A percentile compares a stretch with the other conserved stretches of the same genome.
Conservation (phyloP, 2,329 filamentous ascomycete genomes). For the Bipolaris zeicola region DNA sequence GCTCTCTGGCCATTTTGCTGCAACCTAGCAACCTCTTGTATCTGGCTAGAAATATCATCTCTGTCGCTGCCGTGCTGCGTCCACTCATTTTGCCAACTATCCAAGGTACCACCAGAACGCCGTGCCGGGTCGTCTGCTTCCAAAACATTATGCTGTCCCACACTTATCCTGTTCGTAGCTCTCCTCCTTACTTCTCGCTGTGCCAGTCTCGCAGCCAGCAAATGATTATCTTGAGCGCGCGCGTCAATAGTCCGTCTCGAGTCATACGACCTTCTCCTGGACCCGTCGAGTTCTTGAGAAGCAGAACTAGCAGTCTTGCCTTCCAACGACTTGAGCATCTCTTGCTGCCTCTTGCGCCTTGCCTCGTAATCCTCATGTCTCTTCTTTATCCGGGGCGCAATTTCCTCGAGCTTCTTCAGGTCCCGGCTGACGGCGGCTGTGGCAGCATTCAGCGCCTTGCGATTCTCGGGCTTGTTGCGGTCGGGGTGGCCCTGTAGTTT, state of each 20-base stretch:
- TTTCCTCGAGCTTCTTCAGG: conserved; percentile 71
- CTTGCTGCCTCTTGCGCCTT: conserved; percentile 31
- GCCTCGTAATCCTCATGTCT: conserved; percentile 62
- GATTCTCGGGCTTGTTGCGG: conserved; percentile 66
- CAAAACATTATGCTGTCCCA: conserved; percentile 62
- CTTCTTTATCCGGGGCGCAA: conserved; percentile 78
- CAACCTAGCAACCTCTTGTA: conserved; percentile 56
- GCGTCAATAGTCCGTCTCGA: conserved; percentile 41
- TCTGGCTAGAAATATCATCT: conserved; percentile 59
- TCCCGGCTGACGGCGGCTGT: conserved; percentile 68
- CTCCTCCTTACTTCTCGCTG: conserved; percentile 44
- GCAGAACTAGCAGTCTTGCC: conserved; percentile 20
- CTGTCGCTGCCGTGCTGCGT: conserved; percentile 36
- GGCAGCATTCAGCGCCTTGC: conserved; percentile 59
- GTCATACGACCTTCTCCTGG: conserved; percentile 32
- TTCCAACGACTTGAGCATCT: conserved; percentile 35
- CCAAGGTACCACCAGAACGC: conserved; percentile 60
- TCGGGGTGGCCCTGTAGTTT: conserved; percentile 78
- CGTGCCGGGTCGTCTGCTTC: conserved; percentile 63
- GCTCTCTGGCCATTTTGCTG: conserved; percentile 34
- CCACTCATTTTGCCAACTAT: conserved; percentile 56
- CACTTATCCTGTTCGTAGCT: conserved; percentile 52
- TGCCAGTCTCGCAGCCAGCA: conserved; percentile 42
- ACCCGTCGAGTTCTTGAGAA: conserved; percentile 32
- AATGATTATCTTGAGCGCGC: conserved; percentile 32